These are phyloP conservation scores for Tetrahymena elliotti DNA, from an alignment of 73 alveolate species.

Conservation along the genomic window DNA sequence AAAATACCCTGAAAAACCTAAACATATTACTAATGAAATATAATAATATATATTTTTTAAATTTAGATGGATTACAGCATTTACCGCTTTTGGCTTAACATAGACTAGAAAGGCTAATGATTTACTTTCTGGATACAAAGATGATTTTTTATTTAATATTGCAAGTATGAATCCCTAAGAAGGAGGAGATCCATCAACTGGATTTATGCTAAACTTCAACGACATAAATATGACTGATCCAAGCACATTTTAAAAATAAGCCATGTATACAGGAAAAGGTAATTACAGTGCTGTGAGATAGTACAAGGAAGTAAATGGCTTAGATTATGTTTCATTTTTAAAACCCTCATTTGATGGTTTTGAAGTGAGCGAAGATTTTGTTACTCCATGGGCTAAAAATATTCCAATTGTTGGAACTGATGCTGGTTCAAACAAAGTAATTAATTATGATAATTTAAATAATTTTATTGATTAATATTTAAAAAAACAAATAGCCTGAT, in stretches of 20 bases:
- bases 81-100: not conserved
- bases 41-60: not conserved
- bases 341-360: not conserved
- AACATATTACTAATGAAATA: no score
- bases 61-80: not conserved
- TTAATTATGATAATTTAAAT: not conserved
- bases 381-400: not conserved
- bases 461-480: not conserved
- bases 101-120: not conserved
- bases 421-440: not conserved
- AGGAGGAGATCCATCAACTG: not conserved
- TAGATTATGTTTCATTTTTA: not conserved
- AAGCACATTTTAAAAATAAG: not conserved
- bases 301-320: not conserved
- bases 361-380: not conserved
- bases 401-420: not conserved
- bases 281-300: not conserved
- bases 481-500: not conserved
- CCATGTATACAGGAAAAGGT: not conserved
- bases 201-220: not conserved
- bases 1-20: no score
- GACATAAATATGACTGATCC: not conserved
- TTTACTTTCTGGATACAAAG: not conserved
- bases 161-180: not conserved
- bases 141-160: not conserved